These are phyloP conservation scores for Penicillium antarcticum DNA, from an alignment of 495 filamentous ascomycete species.

Conservation along the genomic window DNA sequence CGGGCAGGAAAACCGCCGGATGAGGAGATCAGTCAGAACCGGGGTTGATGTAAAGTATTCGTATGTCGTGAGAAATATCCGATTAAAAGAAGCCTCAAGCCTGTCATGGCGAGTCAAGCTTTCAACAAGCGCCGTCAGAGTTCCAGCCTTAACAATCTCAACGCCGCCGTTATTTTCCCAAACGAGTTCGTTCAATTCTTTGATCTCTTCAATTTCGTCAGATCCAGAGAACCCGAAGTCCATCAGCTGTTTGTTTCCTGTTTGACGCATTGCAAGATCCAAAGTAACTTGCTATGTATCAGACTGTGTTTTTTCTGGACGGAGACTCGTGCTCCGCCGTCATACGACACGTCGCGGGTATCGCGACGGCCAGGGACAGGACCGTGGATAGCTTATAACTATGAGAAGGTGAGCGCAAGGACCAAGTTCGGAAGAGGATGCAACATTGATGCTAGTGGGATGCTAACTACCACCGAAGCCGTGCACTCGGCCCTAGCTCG, in stretches of 20 bases:
- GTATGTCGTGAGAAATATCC: slow-evolving; percentile 89
- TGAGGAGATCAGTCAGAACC: slow-evolving; percentile 80
- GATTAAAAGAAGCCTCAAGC: slow-evolving; percentile 83
- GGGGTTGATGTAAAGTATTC: slow-evolving; percentile 78
- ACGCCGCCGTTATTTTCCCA: slow-evolving; percentile 63
- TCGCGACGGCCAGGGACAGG: no score
- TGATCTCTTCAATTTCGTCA: slow-evolving; percentile 1
- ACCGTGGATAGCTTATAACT: no score
- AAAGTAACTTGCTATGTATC: no score
- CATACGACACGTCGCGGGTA: no score
- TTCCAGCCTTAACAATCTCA: slow-evolving; percentile 71
- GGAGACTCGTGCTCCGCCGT: no score
- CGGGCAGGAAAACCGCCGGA: slow-evolving; percentile 76
- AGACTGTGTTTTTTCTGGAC: no score
- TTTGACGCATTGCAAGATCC: not conserved
- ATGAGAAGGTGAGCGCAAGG: not conserved
- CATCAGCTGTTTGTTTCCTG: not conserved
- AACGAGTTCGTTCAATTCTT: slow-evolving; percentile 52
- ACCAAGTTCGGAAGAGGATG: not conserved
- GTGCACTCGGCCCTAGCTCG: not conserved
- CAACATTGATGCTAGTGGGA: not conserved
- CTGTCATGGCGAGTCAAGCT: slow-evolving; percentile 88
- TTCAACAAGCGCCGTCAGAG: slow-evolving; percentile 79
- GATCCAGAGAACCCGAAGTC: not conserved
- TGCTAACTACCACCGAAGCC: not conserved